These are phyloP conservation scores for Elsinoe perseae DNA, from an alignment of 2,329 filamentous ascomycete genomes.

Conservation along the genomic window DNA sequence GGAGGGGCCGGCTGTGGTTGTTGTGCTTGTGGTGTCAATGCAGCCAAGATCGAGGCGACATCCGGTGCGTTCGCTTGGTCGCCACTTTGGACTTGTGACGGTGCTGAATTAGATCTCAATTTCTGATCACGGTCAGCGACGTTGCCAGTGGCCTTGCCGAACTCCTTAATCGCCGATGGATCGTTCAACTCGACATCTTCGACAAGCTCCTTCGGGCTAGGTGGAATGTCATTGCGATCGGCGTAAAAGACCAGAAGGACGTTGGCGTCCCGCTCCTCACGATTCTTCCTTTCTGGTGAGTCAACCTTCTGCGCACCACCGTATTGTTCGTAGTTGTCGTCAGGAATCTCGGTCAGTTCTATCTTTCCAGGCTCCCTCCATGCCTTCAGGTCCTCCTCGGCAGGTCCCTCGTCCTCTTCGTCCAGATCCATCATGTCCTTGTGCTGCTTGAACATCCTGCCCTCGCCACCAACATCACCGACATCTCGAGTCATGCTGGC, in stretches of 20 bases:
- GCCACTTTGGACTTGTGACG: background rate
- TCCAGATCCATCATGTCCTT: slow-evolving; percentile 61
- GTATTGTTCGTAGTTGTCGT: slow-evolving; percentile 39
- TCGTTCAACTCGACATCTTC: slow-evolving; percentile 31
- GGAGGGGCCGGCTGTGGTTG: slow-evolving; percentile 16
- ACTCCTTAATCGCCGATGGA: slow-evolving; percentile 26
- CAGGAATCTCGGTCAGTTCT: slow-evolving; percentile 39
- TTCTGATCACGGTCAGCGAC: slow-evolving; percentile 22
- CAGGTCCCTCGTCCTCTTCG: slow-evolving; percentile 53
- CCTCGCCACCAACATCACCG: slow-evolving; percentile 61
- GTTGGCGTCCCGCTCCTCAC: slow-evolving; percentile 38
- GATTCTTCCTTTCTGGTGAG: slow-evolving; percentile 37
- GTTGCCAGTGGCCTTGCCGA: slow-evolving; percentile 32
- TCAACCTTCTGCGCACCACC: slow-evolving; percentile 38
- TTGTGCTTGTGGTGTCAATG: slow-evolving; percentile 19
- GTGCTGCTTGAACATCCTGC: slow-evolving; percentile 46
- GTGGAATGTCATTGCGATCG: slow-evolving; percentile 38
- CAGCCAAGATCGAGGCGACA: slow-evolving; percentile 19
- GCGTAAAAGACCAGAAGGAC: slow-evolving; percentile 43
- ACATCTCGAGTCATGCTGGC: slow-evolving; percentile 64
- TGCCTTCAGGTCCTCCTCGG: slow-evolving; percentile 40
- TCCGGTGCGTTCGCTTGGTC: slow-evolving; percentile 13
- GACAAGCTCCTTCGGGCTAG: slow-evolving; percentile 39
- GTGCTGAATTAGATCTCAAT: slow-evolving; percentile 15
- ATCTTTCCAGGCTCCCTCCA: slow-evolving; percentile 23